These are phyloP conservation scores for Hypoxylon fuscum DNA, from an alignment of 495 filamentous ascomycete genomes.

Conservation along the genomic window DNA sequence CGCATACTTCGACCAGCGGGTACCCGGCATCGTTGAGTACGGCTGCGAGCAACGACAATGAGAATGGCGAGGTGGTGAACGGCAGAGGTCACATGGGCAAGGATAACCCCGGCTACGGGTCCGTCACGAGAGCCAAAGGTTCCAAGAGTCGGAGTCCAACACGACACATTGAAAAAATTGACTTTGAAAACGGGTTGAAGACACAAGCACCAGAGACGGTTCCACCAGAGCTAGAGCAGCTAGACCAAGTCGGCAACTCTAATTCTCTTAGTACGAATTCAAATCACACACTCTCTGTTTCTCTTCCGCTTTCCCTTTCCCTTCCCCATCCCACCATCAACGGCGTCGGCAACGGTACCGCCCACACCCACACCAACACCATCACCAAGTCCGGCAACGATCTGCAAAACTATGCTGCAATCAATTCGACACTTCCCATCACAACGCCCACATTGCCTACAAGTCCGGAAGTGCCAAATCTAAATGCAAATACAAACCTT, in stretches of 20 bases:
- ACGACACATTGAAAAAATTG: neutral
- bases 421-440: constrained; percentile 37
- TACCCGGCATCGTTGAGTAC: constrained; percentile 39
- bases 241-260: constrained; percentile 26
- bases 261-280: neutral
- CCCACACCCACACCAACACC: constrained; percentile 10
- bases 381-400: constrained; percentile 25
- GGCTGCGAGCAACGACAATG: constrained; percentile 20
- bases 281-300: neutral
- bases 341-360: neutral
- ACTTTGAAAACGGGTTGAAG: neutral
- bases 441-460: constrained; percentile 9
- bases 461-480: constrained; percentile 7
- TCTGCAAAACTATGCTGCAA: constrained; percentile 28
- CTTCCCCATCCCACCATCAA: constrained; percentile 8
- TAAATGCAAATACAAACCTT: constrained; percentile 11
- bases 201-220: constrained; percentile 33
- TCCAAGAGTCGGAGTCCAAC: neutral
- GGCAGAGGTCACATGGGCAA: constrained; percentile 5
- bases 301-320: constrained; percentile 3
- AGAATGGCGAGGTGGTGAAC: neutral
- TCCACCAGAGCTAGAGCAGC: constrained; percentile 36
- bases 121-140: constrained; percentile 2
- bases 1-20: constrained; percentile 34
- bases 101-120: constrained; percentile 10